Percentiles rank a stretch among this genome's conserved stretches.
Conservation (phyloP, 2,329 filamentous ascomycete species). For the Colletotrichum sp. region DNA sequence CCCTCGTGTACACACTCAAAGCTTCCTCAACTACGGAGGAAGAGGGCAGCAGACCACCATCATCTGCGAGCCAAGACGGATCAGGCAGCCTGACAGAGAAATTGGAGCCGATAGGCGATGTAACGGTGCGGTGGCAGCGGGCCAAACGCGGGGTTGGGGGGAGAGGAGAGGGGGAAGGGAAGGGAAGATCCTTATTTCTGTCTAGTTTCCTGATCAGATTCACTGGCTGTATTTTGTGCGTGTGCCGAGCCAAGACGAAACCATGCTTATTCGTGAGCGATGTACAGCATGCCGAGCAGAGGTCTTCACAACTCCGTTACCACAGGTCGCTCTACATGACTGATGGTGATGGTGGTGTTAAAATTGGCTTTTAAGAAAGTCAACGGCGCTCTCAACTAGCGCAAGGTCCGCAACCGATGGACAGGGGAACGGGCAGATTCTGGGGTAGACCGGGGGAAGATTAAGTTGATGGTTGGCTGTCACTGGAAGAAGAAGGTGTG, state of each 20-base stretch:
- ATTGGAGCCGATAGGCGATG: not conserved
- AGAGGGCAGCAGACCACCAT: not conserved
- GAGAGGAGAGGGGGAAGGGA: not conserved
- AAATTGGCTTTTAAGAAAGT: not conserved
- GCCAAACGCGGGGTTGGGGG: not conserved
- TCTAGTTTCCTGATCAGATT: not conserved
- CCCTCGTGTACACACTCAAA: not conserved
- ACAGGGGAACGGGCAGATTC: not conserved
- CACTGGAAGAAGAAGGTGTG: not conserved
- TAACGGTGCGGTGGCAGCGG: not conserved
- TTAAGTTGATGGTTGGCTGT: not conserved
- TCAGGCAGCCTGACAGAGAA: not conserved
- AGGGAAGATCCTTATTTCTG: not conserved
- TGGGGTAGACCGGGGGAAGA: not conserved
- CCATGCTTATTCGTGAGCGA: no score
- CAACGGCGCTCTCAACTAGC: not conserved
- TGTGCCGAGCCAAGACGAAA: not conserved
- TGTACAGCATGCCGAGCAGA: no score
- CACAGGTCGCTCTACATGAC: no score
- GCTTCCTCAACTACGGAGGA: not conserved
- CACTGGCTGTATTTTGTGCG: not conserved
- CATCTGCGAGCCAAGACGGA: not conserved
- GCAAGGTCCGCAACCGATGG: not conserved
- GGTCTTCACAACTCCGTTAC: no score
- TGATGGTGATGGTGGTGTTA: not conserved